phyloP scores from a whole-genome alignment of 257 asterid species.

The Solanum stenotomum region DNA sequence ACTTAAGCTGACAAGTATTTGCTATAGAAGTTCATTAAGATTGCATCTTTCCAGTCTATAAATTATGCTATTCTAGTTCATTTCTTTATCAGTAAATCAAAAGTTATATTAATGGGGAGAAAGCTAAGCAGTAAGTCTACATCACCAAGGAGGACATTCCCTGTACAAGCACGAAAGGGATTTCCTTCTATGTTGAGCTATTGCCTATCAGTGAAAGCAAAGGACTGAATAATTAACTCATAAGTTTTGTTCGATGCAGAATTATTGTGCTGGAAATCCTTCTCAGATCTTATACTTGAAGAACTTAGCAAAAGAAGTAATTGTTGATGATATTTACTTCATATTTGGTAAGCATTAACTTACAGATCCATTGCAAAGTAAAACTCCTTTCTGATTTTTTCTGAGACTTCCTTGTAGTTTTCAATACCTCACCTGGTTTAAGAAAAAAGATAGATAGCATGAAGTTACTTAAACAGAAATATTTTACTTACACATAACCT shows the following conservation, averaged over 20 bases:
- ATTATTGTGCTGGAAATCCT: constrained; percentile 80
- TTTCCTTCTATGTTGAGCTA: background rate
- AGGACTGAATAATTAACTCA: background rate
- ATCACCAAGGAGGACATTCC: background rate
- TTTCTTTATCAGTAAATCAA: background rate
- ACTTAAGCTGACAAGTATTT: background rate
- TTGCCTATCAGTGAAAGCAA: background rate
- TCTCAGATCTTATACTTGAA: constrained; percentile 67
- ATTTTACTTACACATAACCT: background rate
- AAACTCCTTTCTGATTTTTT: background rate
- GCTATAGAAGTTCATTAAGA: background rate
- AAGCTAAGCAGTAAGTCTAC: background rate
- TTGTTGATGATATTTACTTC: constrained; percentile 67
- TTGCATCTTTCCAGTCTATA: background rate
- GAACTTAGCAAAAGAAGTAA: constrained; percentile 89
- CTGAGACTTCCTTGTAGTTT: background rate
- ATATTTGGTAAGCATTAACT: constrained; percentile 59
- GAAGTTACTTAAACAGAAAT: background rate
- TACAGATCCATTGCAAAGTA: background rate
- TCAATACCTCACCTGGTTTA: background rate
- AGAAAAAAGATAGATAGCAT: background rate
- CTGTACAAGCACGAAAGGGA: background rate
- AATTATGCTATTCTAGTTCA: background rate
- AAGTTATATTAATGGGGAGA: background rate
- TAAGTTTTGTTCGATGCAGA: constrained; percentile 35